Base-by-base conservation (phyloP, 2,329 filamentous ascomycete species). In the Ophiostoma tasmaniense region DNA sequence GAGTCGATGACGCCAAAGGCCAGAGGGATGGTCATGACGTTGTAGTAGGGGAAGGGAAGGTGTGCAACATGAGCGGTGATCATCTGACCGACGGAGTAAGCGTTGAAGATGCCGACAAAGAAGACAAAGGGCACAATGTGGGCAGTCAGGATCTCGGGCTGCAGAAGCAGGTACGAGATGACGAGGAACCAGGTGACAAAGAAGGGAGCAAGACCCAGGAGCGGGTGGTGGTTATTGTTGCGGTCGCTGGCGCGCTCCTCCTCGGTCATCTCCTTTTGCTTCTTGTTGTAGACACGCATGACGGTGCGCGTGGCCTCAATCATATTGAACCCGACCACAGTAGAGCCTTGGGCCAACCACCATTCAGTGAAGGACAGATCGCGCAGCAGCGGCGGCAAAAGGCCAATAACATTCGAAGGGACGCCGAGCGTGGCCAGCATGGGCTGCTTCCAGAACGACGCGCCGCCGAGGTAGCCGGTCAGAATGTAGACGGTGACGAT, bases 61-160 rank as follows among this genome's bases (percentile, higher is more conserved):
- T 94, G 91, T 71, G 94, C 92, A 25, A 99, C 84, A 79, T 99
- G 95, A 0, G 93, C 93, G 61, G 92, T 92, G 79, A 98, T 98
- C 82, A 98, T 97, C 78, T 93, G 90, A 7, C 94, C 94, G 69
- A 98, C 94, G 67, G 90, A 91, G 81, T 97, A 98, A 71, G 95
- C 93, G 77, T 98, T 98, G 76, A 97, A 85, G 69, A 98, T 82
- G 68, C 93, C 93, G 59, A 90, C 90, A 77, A 95, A 97, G 77
- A 98, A 84, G 72, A 90, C 84, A 78, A 99, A 98, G 1, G 95
- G 93, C 22, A 99, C 87, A 10, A 97, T 83, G 77, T 98, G 92
- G 76, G 89, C 83, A 78, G 90, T 82, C 72, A 96, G 85, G 75
- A 98, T 96, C 72, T 85, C 81, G 4, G 93, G 94, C 77, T 97